These are phyloP conservation scores for Chaetoscypha palmicola DNA, from an alignment of 2,329 filamentous ascomycete species.

Conservation along the genomic window DNA sequence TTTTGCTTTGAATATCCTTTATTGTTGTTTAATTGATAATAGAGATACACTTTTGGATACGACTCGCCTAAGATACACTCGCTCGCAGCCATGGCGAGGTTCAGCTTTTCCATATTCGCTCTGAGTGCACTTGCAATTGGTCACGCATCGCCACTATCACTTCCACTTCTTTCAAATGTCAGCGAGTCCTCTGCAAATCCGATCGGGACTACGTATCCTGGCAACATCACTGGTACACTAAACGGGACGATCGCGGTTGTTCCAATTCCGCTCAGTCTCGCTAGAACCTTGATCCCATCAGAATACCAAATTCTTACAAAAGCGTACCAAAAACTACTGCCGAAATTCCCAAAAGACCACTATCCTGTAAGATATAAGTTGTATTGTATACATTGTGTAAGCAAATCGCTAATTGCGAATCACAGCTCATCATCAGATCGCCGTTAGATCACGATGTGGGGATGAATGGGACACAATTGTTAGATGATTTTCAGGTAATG, in stretches of 20 bases:
- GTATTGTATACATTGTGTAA: not conserved
- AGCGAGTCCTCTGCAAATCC: slow-evolving; percentile 38
- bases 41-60: too few relatives aligned
- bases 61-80: too few relatives aligned
- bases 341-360: slow-evolving; percentile 42
- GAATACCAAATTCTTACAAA: slow-evolving; percentile 43
- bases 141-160: not conserved
- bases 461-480: slow-evolving; percentile 5
- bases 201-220: slow-evolving; percentile 40
- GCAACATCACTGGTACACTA: slow-evolving; percentile 43
- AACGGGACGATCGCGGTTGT: slow-evolving; percentile 47
- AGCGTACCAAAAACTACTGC: slow-evolving; percentile 41
- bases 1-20: too few relatives aligned
- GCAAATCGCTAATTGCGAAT: not conserved
- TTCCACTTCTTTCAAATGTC: not conserved
- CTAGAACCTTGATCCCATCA: slow-evolving; percentile 41
- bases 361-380: slow-evolving; percentile 39
- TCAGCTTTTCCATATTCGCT: not conserved
- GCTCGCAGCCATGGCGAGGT: not conserved
- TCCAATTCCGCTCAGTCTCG: slow-evolving; percentile 42
- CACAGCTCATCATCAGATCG: slow-evolving; percentile 16
- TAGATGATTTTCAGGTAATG: slow-evolving; percentile 12
- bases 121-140: not conserved
- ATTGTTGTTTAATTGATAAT: too few relatives aligned
- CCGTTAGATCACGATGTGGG: slow-evolving; percentile 20